These are phyloP conservation scores for Lepidium africanum DNA, from an alignment of 345 rosid species.

Conservation along the genomic window DNA sequence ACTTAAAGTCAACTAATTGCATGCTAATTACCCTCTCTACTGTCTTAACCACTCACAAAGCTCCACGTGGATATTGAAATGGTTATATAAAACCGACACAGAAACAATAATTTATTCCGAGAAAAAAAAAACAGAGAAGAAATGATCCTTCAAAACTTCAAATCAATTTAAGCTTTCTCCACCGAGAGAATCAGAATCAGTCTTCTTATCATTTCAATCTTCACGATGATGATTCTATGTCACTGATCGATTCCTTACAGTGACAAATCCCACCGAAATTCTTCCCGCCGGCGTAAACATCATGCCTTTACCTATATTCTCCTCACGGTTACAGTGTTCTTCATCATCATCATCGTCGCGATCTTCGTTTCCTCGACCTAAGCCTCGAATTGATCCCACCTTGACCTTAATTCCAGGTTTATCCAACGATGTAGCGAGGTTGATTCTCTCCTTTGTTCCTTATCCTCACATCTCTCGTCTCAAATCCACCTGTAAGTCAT, in stretches of 20 bases:
- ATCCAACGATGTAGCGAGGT: constrained; percentile 55
- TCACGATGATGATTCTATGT: background rate
- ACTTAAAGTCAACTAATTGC: no score
- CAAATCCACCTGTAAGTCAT: constrained; percentile 61
- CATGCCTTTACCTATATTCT: constrained; percentile 29
- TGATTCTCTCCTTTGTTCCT: constrained; percentile 58
- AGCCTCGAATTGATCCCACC: constrained; percentile 29
- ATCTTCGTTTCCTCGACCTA: constrained; percentile 1
- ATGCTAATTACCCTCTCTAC: no score
- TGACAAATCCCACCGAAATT: background rate
- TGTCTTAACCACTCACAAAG: no score
- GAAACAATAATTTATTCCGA: background rate
- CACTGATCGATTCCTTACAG: constrained; percentile 7
- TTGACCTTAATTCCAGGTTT: constrained; percentile 61
- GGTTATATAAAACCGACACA: background rate
- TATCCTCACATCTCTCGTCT: constrained; percentile 69
- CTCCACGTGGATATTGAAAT: no score
- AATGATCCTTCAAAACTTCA: background rate
- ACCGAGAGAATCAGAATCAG: constrained; percentile 6
- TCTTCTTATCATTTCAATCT: background rate
- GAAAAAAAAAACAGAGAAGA: background rate
- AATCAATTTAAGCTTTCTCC: background rate
- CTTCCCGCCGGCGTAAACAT: background rate
- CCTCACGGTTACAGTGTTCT: constrained; percentile 13
- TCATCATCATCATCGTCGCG: constrained; percentile 16